Conservation (phyloP, 176 grass and related monocot genomes). For the Oryza australiensis region DNA sequence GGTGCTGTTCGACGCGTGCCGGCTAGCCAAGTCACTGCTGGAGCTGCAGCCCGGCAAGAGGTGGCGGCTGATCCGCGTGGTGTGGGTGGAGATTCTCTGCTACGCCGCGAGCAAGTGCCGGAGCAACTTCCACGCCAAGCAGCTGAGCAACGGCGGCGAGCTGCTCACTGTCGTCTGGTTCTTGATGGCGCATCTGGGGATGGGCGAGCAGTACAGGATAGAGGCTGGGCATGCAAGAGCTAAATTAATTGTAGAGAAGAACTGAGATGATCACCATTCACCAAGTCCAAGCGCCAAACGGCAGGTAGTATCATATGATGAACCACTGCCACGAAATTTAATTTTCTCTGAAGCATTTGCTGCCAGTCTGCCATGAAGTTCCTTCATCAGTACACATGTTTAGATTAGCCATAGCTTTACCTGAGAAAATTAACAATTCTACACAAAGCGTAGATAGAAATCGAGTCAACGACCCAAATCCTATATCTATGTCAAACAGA, state of each 20-base stretch:
- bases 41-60: conserved; percentile 42
- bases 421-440: background rate
- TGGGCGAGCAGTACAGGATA: conserved; percentile 50
- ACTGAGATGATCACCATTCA: background rate
- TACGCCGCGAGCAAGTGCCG: conserved; percentile 61
- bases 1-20: conserved; percentile 54
- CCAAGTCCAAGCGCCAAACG: too few relatives aligned
- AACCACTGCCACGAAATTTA: background rate
- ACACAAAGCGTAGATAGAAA: background rate
- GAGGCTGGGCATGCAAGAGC: conserved; percentile 53
- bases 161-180: conserved; percentile 72
- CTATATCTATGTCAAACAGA: background rate
- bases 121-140: conserved; percentile 68
- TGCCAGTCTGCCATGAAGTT: background rate
- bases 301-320: background rate
- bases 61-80: conserved; percentile 52
- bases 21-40: conserved; percentile 35
- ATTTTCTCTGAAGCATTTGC: background rate
- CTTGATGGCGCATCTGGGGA: conserved; percentile 47
- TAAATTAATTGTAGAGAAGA: conserved; percentile 50
- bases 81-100: conserved; percentile 70
- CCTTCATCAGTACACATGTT: background rate
- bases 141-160: conserved; percentile 62
- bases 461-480: conserved; percentile 21
- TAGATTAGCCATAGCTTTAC: background rate